Evolutionary conservation across 2,329 filamentous ascomycete species (phyloP).

Genomic region (Diaporthe sp.): DNA sequence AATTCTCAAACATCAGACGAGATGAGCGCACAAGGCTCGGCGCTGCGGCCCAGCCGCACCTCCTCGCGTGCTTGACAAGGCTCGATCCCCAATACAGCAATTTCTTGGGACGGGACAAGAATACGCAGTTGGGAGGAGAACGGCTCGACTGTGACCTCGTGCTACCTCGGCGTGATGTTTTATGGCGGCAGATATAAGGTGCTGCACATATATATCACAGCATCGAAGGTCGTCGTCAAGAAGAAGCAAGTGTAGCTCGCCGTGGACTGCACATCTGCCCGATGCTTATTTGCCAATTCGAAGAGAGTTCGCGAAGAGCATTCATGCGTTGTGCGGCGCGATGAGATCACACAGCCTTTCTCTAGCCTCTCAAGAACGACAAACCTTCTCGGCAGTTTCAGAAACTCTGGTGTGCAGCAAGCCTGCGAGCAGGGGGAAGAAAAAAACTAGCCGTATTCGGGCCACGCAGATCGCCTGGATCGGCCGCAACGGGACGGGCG

Average conservation of each 20-base stretch:
- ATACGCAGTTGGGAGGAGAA: not conserved
- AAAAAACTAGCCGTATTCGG: constrained; percentile 3
- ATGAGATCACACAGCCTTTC: constrained; percentile 16
- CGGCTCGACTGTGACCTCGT: constrained; percentile 1
- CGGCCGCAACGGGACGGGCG: constrained; percentile 19
- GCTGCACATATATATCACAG: not conserved
- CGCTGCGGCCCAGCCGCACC: constrained; percentile 8
- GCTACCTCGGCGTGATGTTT: not conserved
- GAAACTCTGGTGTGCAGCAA: constrained; percentile 8
- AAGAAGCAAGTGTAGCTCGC: too few relatives aligned
- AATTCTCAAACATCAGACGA: constrained; percentile 23
- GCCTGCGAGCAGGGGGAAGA: too few relatives aligned
- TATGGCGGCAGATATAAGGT: not conserved
- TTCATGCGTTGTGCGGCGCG: constrained; percentile 2
- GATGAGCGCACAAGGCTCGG: constrained; percentile 10
- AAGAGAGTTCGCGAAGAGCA: constrained; percentile 3
- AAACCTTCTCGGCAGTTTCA: constrained; percentile 24
- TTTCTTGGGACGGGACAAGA: not conserved
- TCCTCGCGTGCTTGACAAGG: not conserved
- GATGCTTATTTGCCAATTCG: not conserved
- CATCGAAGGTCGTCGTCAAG: not conserved
- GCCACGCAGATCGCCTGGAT: constrained; percentile 5
- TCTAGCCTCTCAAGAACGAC: constrained; percentile 1
- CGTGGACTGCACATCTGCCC: not conserved
- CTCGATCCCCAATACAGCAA: not conserved